phyloP scores from a whole-genome alignment of 1,284 basidiomycete genomes.

The Boletus mariae region DNA sequence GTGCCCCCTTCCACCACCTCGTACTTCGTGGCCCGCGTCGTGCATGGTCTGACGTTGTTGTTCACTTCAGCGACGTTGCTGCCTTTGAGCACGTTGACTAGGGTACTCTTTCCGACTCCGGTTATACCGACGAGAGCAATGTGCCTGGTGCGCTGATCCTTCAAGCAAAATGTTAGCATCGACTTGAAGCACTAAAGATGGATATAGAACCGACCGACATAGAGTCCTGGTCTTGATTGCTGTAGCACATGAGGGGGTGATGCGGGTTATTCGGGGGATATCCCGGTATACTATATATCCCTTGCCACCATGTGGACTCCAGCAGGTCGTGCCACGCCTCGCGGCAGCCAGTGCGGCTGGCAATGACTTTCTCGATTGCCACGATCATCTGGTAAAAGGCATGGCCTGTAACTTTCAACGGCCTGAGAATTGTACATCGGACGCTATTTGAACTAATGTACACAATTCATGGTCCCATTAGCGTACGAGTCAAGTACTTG shows the following conservation, averaged over 20 bases:
- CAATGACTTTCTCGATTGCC: neutral
- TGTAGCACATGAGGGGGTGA: constrained; percentile 1
- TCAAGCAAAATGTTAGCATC: constrained; percentile 3
- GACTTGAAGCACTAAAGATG: neutral
- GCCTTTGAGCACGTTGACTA: constrained; percentile 26
- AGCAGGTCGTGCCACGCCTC: constrained; percentile 15
- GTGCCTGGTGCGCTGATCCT: constrained; percentile 10
- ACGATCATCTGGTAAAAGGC: neutral
- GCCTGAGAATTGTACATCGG: neutral
- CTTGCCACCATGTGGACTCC: constrained; percentile 14
- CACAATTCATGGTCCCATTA: neutral
- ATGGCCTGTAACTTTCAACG: neutral
- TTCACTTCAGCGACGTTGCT: constrained; percentile 11
- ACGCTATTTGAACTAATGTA: neutral
- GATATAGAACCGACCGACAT: constrained; percentile 18
- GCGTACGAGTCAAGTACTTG: neutral
- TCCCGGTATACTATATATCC: constrained; percentile 3
- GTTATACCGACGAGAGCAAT: constrained; percentile 25
- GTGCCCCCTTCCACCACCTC: constrained; percentile 6
- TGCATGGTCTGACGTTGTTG: constrained; percentile 24
- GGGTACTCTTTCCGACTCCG: constrained; percentile 29
- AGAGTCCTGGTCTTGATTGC: neutral
- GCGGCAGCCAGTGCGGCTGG: neutral
- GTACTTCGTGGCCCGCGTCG: constrained; percentile 10
- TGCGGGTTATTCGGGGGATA: neutral